Evolutionary conservation across 192 early-diverging fungal species (phyloP), one percentile per base, ranked within the genome.

Genomic region (Funneliformis geosporum): DNA sequence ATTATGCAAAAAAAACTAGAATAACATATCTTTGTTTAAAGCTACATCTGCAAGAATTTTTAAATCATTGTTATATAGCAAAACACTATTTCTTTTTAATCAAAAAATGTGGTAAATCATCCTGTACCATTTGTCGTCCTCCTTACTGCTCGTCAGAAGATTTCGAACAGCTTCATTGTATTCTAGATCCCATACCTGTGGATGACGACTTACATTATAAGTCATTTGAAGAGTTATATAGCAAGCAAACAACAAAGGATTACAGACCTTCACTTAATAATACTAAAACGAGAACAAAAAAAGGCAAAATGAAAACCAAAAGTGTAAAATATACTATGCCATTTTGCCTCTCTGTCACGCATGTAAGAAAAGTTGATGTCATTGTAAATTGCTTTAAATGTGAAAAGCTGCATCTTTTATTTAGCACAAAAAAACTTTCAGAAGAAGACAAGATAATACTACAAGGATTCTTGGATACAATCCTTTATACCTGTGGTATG

Each of bases 161-260:
- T 25, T 61, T 61, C n/a, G 18, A 61, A 25, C 60, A 61, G 18
- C 18, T 61, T 11, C 60, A 61, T 25, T 21, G 60, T 21, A 11
- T 61, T 43, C 8, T 5, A 61, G 60, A 61, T 61, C 60, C 60
- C 14, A 61, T 61, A 61, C 21, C 60, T 61, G 60, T 1, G n/a
- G 60, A 61, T 61, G n/a, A n/a, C n/a, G 60, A 21, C n/a, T 61
- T 61, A 21, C 21, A 61, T 61, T 61, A 61, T 25, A 61, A 61
- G 18, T 61, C 21, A 61, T 61, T 61, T 61, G 21, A 61, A 61
- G 60, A 61, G 60, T 25, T 61, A 21, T 61, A 61, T 61, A n/a
- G 21, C n/a, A 61, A 7, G 6, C 18, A n/a, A 61, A 61, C 60
- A 61, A n/a, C n/a, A n/a, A n/a, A n/a, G n/a, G n/a, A n/a, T n/a